Evolutionary conservation across 75 land plant genomes (phyloP).

Genomic region (Cunninghamia lanceolata): DNA sequence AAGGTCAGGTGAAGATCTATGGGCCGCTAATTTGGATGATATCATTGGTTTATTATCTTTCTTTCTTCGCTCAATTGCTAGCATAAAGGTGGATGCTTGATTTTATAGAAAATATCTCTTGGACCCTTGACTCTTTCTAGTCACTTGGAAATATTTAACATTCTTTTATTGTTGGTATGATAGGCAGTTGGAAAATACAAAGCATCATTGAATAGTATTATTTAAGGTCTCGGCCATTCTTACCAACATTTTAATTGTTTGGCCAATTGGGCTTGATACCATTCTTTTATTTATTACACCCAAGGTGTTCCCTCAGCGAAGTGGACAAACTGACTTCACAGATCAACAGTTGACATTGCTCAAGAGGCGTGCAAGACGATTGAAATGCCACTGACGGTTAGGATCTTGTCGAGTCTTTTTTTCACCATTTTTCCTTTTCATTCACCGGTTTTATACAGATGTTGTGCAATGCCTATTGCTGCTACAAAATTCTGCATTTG

Average conservation of each 20-base stretch:
- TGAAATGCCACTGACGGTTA: too few relatives aligned
- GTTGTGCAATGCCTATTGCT: too few relatives aligned
- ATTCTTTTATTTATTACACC: not conserved
- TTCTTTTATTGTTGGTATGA: not conserved
- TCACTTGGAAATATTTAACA: not conserved
- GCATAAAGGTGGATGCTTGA: not conserved
- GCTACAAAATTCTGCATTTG: too few relatives aligned
- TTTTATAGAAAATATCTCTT: too few relatives aligned
- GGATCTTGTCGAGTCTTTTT: too few relatives aligned
- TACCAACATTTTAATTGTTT: not conserved
- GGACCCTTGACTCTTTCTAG: not conserved
- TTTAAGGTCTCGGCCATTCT: not conserved
- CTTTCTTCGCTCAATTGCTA: not conserved
- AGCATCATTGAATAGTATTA: not conserved
- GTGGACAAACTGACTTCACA: too few relatives aligned
- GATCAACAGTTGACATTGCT: too few relatives aligned
- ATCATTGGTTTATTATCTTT: not conserved
- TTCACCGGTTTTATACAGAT: too few relatives aligned
- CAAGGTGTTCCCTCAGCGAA: too few relatives aligned
- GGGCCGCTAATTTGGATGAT: not conserved
- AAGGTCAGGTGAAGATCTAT: not conserved
- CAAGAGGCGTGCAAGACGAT: too few relatives aligned
- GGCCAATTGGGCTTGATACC: not conserved
- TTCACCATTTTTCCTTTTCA: too few relatives aligned
- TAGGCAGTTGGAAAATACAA: not conserved